These are phyloP conservation scores for Albophoma yamanashiensis DNA, from an alignment of 2,329 filamentous ascomycete species.

Conservation along the genomic window DNA sequence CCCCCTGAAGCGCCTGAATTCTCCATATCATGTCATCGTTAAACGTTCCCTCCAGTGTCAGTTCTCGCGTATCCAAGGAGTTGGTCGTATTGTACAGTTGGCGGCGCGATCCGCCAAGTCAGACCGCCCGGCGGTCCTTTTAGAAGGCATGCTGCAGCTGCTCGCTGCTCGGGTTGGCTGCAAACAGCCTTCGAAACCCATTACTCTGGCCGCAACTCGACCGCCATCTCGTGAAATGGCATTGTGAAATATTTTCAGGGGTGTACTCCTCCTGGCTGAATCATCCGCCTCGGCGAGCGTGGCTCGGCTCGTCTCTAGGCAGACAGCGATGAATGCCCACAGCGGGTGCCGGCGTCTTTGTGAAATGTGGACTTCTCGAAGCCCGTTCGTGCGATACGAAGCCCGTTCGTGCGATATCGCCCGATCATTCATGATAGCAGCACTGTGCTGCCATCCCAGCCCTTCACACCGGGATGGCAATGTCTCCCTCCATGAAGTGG, in stretches of 20 bases:
- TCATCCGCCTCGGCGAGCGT: not conserved
- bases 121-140: not conserved
- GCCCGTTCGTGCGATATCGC: not conserved
- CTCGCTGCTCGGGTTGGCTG: not conserved
- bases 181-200: not conserved
- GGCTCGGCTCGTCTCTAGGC: not conserved
- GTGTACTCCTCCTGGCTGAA: not conserved
- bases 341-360: not conserved
- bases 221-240: not conserved
- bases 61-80: not conserved
- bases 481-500: conserved; percentile 22
- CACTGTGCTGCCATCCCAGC: not conserved
- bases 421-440: not conserved
- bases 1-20: not conserved
- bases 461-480: conserved; percentile 7
- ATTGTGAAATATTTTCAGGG: too few relatives aligned
- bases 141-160: not conserved
- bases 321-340: not conserved
- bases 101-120: not conserved
- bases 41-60: not conserved
- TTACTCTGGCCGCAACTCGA: not conserved
- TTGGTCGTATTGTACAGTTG: not conserved
- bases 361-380: not conserved
- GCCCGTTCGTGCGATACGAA: not conserved
- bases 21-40: not conserved